Evolutionary conservation across 75 land plant species (phyloP), one percentile per base, ranked within the genome.

Genomic region (Isoetes taiwanensis): DNA sequence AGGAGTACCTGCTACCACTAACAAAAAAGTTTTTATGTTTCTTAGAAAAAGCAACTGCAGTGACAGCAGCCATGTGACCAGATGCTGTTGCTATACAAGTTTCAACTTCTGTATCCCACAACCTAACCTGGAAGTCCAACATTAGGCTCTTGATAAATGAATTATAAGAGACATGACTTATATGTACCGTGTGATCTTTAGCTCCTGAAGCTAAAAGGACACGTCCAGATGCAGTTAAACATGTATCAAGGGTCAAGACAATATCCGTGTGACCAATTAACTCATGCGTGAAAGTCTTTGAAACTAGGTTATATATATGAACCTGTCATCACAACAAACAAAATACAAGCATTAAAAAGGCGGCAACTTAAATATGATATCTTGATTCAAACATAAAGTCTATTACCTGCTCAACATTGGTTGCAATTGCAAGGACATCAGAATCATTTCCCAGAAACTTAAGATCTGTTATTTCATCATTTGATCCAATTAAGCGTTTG

Each of bases 1-100:
- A 48, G 52, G n/a, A n/a, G n/a, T n/a, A 87, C 97, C 82, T 78
- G 67, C 95, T 87, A 16, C 86, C 98, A 71, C 79, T 93, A 28
- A 93, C 83, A 53, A 93, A 62, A 43, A 93, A 93, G 38, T 84
- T 79, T 26, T 56, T 59, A 3, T 32, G 30, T 57, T 79, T 84
- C 62, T 79, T 87, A 17, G 98, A 86, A 54, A 93, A 87, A 25
- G 86, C 79, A 61, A 93, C 66, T 19, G 89, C 89, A 28, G 83
- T 83, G 58, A 93, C 83, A 41, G 82, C 90, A 56, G 69, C 83
- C 76, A 64, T 75, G 56, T 93, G 98, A n/a, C 95, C 95, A 32
- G 52, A 54, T 33, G 85, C 94, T 61, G 80, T 52, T 40, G 86
- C 89, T 35, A 93, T 17, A 61, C 86, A 87, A 14, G 58, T 24